phyloP scores from a whole-genome alignment of 139 green algal genomes.

The Coccomyxa sp. region DNA sequence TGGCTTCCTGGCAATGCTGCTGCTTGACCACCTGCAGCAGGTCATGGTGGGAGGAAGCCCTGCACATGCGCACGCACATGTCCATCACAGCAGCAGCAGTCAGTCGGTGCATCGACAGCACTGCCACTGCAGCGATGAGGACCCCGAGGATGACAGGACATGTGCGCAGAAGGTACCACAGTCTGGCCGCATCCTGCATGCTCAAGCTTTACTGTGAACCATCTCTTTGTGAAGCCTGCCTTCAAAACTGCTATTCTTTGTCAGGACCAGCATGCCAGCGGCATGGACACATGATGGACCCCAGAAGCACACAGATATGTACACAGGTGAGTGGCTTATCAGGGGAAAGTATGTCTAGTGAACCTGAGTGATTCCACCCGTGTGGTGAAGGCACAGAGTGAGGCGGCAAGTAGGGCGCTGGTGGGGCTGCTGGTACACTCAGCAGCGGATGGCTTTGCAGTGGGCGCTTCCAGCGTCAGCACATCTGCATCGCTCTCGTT shows the following conservation, averaged over 20 bases:
- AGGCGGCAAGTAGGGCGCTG: constrained; percentile 22
- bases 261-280: too few species aligned
- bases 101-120: neutral
- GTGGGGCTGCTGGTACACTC: constrained; percentile 49
- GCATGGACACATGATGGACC: too few species aligned
- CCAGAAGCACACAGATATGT: too few species aligned
- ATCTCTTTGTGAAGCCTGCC: too few species aligned
- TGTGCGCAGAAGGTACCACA: neutral
- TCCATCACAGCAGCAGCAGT: neutral
- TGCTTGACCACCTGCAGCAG: constrained; percentile 40
- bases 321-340: too few species aligned
- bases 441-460: constrained; percentile 46
- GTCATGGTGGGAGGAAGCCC: constrained; percentile 15
- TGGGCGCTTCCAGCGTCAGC: constrained; percentile 48
- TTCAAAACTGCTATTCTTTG: too few species aligned
- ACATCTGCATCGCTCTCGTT: constrained; percentile 26
- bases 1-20: constrained; percentile 48
- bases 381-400: neutral
- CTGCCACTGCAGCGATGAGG: neutral
- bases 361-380: too few species aligned
- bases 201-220: too few species aligned
- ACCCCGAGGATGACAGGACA: neutral
- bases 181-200: too few species aligned
- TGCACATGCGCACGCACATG: constrained; percentile 1
- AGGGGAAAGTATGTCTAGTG: too few species aligned